These are phyloP conservation scores for Nicotiana knightiana DNA, from an alignment of 257 asterid genomes.

Conservation along the genomic window DNA sequence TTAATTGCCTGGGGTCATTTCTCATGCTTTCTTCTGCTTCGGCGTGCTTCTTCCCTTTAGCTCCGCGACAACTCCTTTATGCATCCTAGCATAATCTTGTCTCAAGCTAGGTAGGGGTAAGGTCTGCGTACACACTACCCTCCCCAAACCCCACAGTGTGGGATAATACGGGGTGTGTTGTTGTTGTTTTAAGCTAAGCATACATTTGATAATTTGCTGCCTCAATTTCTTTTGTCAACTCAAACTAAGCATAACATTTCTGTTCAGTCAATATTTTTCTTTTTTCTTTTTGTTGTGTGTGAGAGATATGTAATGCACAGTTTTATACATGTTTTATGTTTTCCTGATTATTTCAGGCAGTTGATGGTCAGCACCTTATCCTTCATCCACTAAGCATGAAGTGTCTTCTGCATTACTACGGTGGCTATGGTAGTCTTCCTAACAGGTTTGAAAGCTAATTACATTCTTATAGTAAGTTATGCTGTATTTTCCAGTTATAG, in stretches of 20 bases:
- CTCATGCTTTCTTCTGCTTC: neutral
- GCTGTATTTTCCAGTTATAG: neutral
- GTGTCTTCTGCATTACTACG: constrained; percentile 86
- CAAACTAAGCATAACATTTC: neutral
- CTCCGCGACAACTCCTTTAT: neutral
- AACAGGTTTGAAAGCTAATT: constrained; percentile 43
- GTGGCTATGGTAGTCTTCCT: constrained; percentile 71
- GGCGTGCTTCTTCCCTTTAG: neutral
- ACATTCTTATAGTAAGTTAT: neutral
- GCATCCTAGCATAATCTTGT: neutral
- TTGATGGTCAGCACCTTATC: constrained; percentile 87
- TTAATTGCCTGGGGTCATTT: neutral
- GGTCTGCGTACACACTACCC: too few species aligned
- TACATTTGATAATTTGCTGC: neutral
- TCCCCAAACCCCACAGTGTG: too few species aligned
- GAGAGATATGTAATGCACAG: neutral
- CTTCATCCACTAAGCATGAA: constrained; percentile 86
- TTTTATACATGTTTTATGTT: neutral
- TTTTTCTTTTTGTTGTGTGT: neutral
- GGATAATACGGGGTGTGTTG: too few species aligned
- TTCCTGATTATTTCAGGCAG: constrained; percentile 42
- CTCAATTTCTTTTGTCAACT: neutral
- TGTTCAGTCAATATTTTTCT: neutral
- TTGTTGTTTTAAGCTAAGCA: neutral
- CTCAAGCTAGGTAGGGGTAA: neutral